A percentile compares a stretch with the other conserved stretches of the same genome.
These are phyloP conservation scores for Coemansia sp. DNA, from an alignment of 192 early-diverging fungal species.

Conservation along the genomic window DNA sequence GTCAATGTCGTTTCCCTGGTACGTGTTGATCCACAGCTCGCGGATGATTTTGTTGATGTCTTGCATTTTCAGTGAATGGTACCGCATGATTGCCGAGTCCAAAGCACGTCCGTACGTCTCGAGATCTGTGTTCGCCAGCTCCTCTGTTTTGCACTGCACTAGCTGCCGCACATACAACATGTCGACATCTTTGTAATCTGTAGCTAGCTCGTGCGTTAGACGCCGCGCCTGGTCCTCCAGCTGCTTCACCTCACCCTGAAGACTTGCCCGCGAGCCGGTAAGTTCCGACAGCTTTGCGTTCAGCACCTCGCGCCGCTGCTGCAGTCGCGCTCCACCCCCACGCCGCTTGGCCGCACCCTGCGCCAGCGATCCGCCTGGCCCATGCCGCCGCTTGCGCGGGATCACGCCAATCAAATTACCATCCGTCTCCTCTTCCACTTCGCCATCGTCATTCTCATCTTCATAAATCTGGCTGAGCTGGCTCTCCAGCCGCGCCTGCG, in stretches of 20 bases:
- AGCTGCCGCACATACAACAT: conserved; percentile 65
- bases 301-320: conserved; percentile 36
- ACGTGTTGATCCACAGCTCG: conserved; percentile 95
- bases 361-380: conserved; percentile 2
- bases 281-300: conserved; percentile 40
- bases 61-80: conserved; percentile 92
- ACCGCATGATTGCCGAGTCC: conserved; percentile 82
- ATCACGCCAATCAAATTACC: conserved; percentile 10
- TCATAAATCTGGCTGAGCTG: conserved; percentile 37
- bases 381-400: conserved; percentile 32
- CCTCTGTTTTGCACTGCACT: conserved; percentile 71
- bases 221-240: conserved; percentile 69
- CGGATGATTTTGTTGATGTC: conserved; percentile 96
- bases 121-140: conserved; percentile 78
- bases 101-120: conserved; percentile 84
- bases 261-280: conserved; percentile 44
- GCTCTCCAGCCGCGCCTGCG: conserved; percentile 30
- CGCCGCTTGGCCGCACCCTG: conserved; percentile 15
- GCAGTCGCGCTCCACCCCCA: conserved; percentile 33
- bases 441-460: conserved; percentile 7
- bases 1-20: conserved; percentile 95
- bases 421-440: neutral
- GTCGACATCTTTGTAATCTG: conserved; percentile 78
- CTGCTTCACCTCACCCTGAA: conserved; percentile 81
- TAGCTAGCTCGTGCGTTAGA: conserved; percentile 62